Base-by-base conservation (phyloP, 2,329 filamentous ascomycete genomes). In the Alternaria panax region DNA sequence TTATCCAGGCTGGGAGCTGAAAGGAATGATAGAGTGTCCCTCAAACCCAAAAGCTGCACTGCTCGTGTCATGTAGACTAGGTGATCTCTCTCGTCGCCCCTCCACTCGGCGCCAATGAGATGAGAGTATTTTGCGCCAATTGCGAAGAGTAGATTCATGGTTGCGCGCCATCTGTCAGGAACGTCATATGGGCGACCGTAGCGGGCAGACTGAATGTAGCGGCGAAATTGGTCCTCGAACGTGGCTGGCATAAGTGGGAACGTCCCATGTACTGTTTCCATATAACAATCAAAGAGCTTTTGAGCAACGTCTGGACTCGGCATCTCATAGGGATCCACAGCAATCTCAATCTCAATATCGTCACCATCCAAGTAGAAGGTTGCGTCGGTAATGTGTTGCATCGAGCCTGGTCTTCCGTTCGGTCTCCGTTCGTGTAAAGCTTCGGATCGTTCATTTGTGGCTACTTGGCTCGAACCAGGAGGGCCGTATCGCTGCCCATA, bases 71-170 rank as follows among this genome's bases (percentile, higher is more conserved):
- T 79, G 54, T 80, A 81, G 2, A 78, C 51, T 16, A 76, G 34
- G 51, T 81, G 78, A 38, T 80, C 77, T 22, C 67, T 62, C n/a
- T 69, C 66, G 40, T 75, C 65, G 12, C 66, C 73, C 34, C 57
- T 63, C 69, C 70, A 75, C 0, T 69, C 66, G 6, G 69, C 68
- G 24, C 68, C 59, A 7, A 66, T 66, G 48, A 79, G 67, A 54
- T 78, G 71, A 6, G 75, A 75, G 58, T 78, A 75, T 48, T 73
- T 73, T 11, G 79, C 73, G 6, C 76, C 78, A n/a, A 82, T 78
- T 11, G 80, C 80, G 38, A 81, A 80, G 1, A 81, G 65, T 12
- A 81, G 45, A 46, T 82, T 80, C 57, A 81, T 48, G 4, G 77
- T 73, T 4, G 76, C 77, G 4, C 73, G 71, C 78, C 78, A 80